Evolutionary conservation across 306 rosid genomes (phyloP).

Genomic region (Abrus precatorius): DNA sequence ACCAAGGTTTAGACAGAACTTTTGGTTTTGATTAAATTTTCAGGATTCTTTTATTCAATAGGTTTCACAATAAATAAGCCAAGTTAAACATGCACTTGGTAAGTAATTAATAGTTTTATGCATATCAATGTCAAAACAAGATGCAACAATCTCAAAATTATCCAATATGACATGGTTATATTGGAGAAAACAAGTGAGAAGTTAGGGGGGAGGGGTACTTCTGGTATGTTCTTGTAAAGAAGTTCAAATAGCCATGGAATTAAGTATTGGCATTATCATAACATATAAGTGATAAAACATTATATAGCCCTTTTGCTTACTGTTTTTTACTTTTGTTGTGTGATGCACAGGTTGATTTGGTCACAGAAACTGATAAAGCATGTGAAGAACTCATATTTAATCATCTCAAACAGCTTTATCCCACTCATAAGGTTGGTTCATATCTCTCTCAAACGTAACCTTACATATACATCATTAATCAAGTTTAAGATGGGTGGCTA

Average conservation of each 20-base stretch:
- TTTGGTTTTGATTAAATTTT: no score
- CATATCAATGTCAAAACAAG: slow-evolving; percentile 9
- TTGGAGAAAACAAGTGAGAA: slow-evolving; percentile 1
- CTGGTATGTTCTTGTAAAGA: slow-evolving; percentile 12
- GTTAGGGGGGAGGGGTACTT: not conserved
- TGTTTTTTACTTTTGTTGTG: slow-evolving; percentile 40
- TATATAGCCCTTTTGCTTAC: not conserved
- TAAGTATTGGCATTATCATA: slow-evolving; percentile 8
- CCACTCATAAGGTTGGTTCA: slow-evolving; percentile 79
- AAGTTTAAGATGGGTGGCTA: slow-evolving; percentile 8
- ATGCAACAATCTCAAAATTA: not conserved
- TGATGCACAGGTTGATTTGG: slow-evolving; percentile 88
- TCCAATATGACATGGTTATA: not conserved
- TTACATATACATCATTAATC: not conserved
- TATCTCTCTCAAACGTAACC: slow-evolving; percentile 12
- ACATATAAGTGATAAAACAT: slow-evolving; percentile 14
- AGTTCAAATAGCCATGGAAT: not conserved
- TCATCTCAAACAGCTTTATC: slow-evolving; percentile 81
- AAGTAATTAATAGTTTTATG: not conserved
- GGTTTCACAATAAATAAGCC: not conserved
- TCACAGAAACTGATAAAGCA: slow-evolving; percentile 97
- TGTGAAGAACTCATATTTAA: slow-evolving; percentile 90
- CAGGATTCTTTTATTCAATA: not conserved
- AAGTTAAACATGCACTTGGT: not conserved
- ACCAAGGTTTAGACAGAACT: no score